Percentiles rank a stretch among this genome's conserved stretches.
Conservation (phyloP, 2,329 filamentous ascomycete genomes). For the Emmonsiellopsis sp. region DNA sequence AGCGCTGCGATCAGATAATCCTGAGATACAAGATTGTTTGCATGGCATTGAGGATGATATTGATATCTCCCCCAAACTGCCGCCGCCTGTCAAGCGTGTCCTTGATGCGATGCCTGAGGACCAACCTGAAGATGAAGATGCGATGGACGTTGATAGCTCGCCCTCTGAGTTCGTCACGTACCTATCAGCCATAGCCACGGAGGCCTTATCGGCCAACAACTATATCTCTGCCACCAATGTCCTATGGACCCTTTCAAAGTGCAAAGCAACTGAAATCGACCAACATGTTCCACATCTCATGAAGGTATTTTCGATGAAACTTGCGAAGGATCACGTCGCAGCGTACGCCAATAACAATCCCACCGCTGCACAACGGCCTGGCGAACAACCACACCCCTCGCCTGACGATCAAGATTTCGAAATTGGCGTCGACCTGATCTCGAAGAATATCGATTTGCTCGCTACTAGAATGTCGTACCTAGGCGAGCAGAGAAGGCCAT, state of each 20-base stretch:
- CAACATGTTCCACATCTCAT: constrained; percentile 79
- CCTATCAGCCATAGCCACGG: constrained; percentile 75
- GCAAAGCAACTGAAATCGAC: constrained; percentile 80
- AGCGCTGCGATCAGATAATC: constrained; percentile 74
- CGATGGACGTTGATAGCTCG: constrained; percentile 63
- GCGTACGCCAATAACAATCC: constrained; percentile 45
- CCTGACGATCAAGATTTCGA: constrained; percentile 66
- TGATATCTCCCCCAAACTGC: constrained; percentile 61
- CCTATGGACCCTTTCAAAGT: constrained; percentile 80
- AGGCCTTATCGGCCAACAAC: constrained; percentile 71
- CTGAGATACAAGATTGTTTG: constrained; percentile 88
- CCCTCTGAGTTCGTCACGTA: constrained; percentile 82
- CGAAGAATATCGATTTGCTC: constrained; percentile 91
- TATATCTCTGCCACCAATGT: constrained; percentile 87
- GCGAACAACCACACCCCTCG: constrained; percentile 23
- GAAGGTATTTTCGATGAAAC: constrained; percentile 85
- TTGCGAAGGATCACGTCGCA: constrained; percentile 86
- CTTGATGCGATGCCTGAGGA: constrained; percentile 77
- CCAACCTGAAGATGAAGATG: constrained; percentile 74
- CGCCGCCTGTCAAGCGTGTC: constrained; percentile 70
- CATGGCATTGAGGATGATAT: constrained; percentile 63
- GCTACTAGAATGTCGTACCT: constrained; percentile 86
- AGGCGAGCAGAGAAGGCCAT: constrained; percentile 82
- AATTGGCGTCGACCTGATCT: constrained; percentile 81
- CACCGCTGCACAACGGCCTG: neutral